A percentile compares a stretch with the other conserved stretches of the same genome.
phyloP scores from a whole-genome alignment of 768 basidiomycete species.

The Paxillus involutus region DNA sequence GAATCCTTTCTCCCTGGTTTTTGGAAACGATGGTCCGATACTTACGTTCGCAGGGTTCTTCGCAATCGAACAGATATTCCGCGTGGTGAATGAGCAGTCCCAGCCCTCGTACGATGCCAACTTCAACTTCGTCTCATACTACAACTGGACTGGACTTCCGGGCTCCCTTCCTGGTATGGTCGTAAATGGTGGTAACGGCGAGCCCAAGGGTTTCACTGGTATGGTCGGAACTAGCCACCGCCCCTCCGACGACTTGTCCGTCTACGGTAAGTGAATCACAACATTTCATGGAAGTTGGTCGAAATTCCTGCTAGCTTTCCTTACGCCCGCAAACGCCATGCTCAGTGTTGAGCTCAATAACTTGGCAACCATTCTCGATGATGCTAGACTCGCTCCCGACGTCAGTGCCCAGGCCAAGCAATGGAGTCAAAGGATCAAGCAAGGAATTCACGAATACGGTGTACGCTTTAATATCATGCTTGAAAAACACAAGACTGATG shows the following conservation, averaged over 20 bases:
- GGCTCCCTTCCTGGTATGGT: conserved; percentile 62
- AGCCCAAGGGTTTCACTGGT: conserved; percentile 74
- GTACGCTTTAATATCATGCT: conserved; percentile 32
- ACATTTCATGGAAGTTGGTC: not conserved
- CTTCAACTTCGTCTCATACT: conserved; percentile 75
- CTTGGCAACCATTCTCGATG: conserved; percentile 59
- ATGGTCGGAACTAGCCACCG: conserved; percentile 75
- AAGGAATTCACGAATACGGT: conserved; percentile 63
- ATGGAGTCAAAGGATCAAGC: conserved; percentile 57
- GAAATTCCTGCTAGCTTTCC: conserved; percentile 50
- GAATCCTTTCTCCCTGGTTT: conserved; percentile 17
- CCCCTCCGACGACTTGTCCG: conserved; percentile 72
- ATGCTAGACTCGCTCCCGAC: conserved; percentile 44
- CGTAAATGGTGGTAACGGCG: conserved; percentile 67
- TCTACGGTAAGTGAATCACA: conserved; percentile 48
- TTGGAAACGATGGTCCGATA: not conserved
- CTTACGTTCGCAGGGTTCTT: conserved; percentile 48
- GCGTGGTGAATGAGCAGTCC: conserved; percentile 76
- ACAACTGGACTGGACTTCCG: conserved; percentile 77
- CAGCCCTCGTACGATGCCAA: conserved; percentile 66
- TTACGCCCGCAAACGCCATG: conserved; percentile 83
- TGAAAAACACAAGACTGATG: not conserved
- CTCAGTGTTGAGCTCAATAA: conserved; percentile 69
- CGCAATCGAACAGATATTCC: conserved; percentile 71
- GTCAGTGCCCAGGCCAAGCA: conserved; percentile 52